Percentiles rank a stretch among this genome's conserved stretches.
These are phyloP conservation scores for Coniferiporia weirii DNA, from an alignment of 1,284 basidiomycete genomes.

Conservation along the genomic window DNA sequence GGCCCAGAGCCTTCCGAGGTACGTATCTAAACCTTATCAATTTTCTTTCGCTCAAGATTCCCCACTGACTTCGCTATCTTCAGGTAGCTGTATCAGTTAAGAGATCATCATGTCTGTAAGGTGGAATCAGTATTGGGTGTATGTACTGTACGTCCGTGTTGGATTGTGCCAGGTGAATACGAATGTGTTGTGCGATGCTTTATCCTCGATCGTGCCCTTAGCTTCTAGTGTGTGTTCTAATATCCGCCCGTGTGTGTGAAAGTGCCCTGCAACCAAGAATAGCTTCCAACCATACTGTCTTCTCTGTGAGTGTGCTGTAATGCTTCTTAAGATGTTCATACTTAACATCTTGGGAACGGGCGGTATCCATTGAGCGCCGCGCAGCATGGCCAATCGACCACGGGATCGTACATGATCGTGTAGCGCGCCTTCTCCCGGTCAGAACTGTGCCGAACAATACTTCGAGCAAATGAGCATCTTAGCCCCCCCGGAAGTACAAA, in stretches of 20 bases:
- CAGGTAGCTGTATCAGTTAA: not conserved
- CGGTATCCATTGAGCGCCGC: not conserved
- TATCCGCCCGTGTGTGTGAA: not conserved
- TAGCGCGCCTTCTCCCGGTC: not conserved
- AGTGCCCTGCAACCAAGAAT: too few relatives aligned
- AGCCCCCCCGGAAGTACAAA: not conserved
- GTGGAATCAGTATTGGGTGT: not conserved
- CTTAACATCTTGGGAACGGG: slow-evolving; percentile 10
- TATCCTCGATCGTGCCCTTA: not conserved
- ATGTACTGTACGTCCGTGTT: not conserved
- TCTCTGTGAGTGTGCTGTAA: not conserved
- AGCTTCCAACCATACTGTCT: not conserved
- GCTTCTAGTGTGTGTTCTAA: not conserved
- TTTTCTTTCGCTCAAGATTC: not conserved
- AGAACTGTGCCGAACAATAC: not conserved
- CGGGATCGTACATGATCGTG: not conserved
- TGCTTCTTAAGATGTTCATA: not conserved
- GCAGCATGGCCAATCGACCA: slow-evolving; percentile 8
- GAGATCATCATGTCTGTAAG: not conserved
- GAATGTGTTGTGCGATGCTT: not conserved
- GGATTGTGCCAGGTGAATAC: not conserved
- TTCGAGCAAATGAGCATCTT: not conserved
- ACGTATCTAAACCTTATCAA: not conserved
- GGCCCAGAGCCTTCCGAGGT: slow-evolving; percentile 2
- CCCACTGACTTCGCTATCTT: not conserved